Conservation (phyloP, 2,329 filamentous ascomycete species). For the Eutypella sp. region DNA sequence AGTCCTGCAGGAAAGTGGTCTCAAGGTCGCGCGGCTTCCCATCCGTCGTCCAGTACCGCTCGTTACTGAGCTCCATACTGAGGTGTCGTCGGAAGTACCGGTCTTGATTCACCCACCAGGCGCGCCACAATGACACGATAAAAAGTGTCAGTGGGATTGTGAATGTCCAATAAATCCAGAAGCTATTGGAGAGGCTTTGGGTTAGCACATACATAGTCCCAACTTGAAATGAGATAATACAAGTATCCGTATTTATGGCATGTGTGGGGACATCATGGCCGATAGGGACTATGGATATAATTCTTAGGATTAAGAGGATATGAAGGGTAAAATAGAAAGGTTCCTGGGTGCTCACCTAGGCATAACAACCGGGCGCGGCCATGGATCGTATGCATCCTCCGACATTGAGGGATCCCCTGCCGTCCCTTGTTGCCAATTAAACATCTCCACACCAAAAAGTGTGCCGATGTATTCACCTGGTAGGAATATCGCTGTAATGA, state of each 20-base stretch:
- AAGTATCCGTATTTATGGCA: no score
- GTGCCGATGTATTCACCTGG: conserved; percentile 42
- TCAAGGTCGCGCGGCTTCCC: conserved; percentile 37
- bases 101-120: conserved; percentile 44
- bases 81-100: conserved; percentile 41
- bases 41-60: conserved; percentile 43
- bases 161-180: conserved; percentile 44
- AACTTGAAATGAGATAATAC: no score
- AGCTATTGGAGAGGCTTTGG: conserved; percentile 17
- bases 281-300: no score
- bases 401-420: conserved; percentile 24
- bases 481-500: conserved; percentile 44
- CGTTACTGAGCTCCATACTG: conserved; percentile 41
- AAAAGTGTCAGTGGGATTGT: conserved; percentile 37
- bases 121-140: conserved; percentile 38
- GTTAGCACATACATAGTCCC: no score
- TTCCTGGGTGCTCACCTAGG: conserved; percentile 10
- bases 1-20: conserved; percentile 38
- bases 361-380: conserved; percentile 30
- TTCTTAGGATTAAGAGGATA: neutral
- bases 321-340: neutral
- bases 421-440: conserved; percentile 33
- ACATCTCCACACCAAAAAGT: conserved; percentile 43
- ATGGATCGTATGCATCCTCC: conserved; percentile 24
- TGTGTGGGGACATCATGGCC: no score